phyloP scores from a whole-genome alignment of 78 protist species.

The Tieghemostelium lacteum region DNA sequence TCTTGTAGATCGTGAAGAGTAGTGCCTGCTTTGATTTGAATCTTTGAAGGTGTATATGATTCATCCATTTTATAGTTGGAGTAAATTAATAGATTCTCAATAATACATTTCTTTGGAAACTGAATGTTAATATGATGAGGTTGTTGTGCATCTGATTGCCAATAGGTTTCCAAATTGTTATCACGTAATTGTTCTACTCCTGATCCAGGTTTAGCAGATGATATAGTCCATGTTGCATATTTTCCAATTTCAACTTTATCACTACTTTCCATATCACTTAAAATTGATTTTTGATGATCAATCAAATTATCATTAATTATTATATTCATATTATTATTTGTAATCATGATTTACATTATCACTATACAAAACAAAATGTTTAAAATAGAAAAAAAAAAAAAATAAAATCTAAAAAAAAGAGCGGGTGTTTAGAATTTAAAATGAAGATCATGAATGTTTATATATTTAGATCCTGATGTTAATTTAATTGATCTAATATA shows the following conservation, averaged over 20 bases:
- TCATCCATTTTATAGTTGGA: constrained; percentile 67
- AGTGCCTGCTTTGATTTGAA: constrained; percentile 57
- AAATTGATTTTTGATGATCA: neutral
- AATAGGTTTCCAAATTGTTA: constrained; percentile 61
- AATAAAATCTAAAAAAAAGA: neutral
- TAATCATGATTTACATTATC: too few species aligned
- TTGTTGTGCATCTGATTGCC: constrained; percentile 86
- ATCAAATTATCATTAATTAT: too few species aligned
- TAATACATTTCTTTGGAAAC: constrained; percentile 34
- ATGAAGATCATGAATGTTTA: too few species aligned
- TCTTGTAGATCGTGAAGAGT: constrained; percentile 69
- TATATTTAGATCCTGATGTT: neutral
- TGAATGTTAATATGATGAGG: constrained; percentile 80
- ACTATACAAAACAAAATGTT: neutral
- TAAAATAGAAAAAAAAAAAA: too few species aligned
- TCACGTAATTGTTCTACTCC: constrained; percentile 79
- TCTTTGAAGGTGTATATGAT: constrained; percentile 78
- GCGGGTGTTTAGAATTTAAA: neutral
- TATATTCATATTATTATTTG: too few species aligned
- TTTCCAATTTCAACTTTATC: constrained; percentile 58
- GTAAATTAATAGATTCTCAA: constrained; percentile 49
- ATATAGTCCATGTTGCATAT: constrained; percentile 59
- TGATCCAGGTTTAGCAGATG: constrained; percentile 77
- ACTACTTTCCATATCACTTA: neutral
- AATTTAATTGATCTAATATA: constrained; percentile 2